These are phyloP conservation scores for Candida koratica DNA, from an alignment of 805 yeast genomes.

Conservation along the genomic window DNA sequence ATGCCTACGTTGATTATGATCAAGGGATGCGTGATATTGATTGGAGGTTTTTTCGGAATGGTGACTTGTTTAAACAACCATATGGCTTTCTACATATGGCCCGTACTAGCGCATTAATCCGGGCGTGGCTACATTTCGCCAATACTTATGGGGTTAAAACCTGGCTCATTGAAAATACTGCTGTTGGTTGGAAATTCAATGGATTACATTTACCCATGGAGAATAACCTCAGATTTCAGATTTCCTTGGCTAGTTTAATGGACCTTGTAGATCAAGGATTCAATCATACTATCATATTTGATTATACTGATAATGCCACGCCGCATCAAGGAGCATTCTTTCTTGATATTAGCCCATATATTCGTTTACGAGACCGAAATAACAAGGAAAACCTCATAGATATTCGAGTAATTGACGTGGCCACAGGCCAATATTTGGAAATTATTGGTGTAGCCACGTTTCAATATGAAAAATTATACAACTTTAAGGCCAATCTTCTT, in stretches of 20 bases:
- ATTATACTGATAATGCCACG: slow-evolving; percentile 18
- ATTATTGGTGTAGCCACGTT: slow-evolving; percentile 33
- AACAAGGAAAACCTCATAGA: slow-evolving; percentile 50
- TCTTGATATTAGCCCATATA: slow-evolving; percentile 29
- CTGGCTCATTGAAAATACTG: slow-evolving; percentile 32
- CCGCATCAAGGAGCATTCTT: slow-evolving; percentile 21
- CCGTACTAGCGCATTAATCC: slow-evolving; percentile 35
- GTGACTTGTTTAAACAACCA: slow-evolving; percentile 4
- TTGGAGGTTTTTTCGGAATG: slow-evolving; percentile 14
- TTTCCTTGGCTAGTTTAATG: slow-evolving; percentile 40
- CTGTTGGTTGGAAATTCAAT: slow-evolving; percentile 49
- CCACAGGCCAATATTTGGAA: slow-evolving; percentile 40
- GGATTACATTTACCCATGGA: slow-evolving; percentile 55
- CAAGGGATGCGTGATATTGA: slow-evolving; percentile 9
- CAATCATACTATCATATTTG: slow-evolving; percentile 43
- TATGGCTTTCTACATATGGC: slow-evolving; percentile 2
- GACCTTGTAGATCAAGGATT: slow-evolving; percentile 31
- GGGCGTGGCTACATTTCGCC: slow-evolving; percentile 44
- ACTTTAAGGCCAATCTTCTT: slow-evolving; percentile 22
- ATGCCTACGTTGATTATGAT: slow-evolving; percentile 12
- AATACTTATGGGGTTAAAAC: slow-evolving; percentile 35
- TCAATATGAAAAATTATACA: slow-evolving; percentile 13
- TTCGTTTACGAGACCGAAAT: slow-evolving; percentile 31
- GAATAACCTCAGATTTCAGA: slow-evolving; percentile 49
- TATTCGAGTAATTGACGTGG: slow-evolving; percentile 50